Percentiles rank a stretch among this genome's conserved stretches.
Conservation (phyloP, 352 stramenopile genomes). For the Lagenidium sp. region DNA sequence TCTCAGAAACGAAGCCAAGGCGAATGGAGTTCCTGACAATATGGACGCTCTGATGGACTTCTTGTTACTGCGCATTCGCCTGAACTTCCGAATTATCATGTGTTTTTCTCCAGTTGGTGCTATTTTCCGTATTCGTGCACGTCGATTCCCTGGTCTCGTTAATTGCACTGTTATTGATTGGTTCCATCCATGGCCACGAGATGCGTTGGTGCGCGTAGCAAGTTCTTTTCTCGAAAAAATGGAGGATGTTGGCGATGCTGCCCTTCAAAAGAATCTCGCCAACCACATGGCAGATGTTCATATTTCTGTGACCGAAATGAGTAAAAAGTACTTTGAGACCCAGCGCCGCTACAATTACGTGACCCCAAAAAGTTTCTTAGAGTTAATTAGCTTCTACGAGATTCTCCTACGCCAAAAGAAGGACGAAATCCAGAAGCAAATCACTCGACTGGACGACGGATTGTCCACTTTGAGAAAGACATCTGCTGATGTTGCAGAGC, state of each 20-base stretch:
- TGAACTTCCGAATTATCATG: constrained; percentile 96
- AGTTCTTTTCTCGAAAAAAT: constrained; percentile 94
- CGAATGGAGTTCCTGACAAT: constrained; percentile 90
- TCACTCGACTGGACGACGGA: constrained; percentile 95
- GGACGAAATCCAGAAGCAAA: constrained; percentile 91
- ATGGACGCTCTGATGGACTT: constrained; percentile 94
- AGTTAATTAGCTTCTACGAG: constrained; percentile 98
- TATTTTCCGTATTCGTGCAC: constrained; percentile 93
- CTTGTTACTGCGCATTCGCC: constrained; percentile 89
- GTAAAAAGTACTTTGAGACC: constrained; percentile 92
- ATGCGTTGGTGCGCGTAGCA: constrained; percentile 96
- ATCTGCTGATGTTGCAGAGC: constrained; percentile 92
- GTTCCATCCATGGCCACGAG: constrained; percentile 96
- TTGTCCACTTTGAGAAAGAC: constrained; percentile 96
- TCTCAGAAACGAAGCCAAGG: constrained; percentile 93
- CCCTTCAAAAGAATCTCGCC: constrained; percentile 87
- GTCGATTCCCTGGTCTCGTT: constrained; percentile 94
- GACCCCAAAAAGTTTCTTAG: constrained; percentile 97
- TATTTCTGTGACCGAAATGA: constrained; percentile 95
- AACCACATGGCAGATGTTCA: constrained; percentile 98
- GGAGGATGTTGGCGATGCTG: constrained; percentile 78
- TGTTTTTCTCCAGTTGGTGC: constrained; percentile 97
- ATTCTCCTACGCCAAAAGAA: constrained; percentile 94
- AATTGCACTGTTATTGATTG: constrained; percentile 98
- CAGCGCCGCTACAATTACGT: constrained; percentile 98